Conservation (phyloP, 495 filamentous ascomycete genomes). For the Astrothelium subdiscretum region DNA sequence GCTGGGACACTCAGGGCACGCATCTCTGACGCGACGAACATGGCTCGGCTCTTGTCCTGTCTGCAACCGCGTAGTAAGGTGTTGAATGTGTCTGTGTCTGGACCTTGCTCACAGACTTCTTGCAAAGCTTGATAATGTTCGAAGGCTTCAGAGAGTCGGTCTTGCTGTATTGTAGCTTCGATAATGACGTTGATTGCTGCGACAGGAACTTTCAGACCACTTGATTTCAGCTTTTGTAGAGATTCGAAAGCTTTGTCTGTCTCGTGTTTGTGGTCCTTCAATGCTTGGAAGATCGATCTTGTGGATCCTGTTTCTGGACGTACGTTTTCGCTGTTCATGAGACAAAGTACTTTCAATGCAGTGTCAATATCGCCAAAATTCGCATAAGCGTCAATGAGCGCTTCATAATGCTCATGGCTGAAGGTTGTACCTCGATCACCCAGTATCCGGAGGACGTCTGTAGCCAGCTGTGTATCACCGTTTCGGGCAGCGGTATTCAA, state of each 20-base stretch:
- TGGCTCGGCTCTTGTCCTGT: conserved; percentile 29
- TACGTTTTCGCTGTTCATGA: conserved; percentile 54
- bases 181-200: conserved; percentile 53
- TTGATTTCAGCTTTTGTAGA: conserved; percentile 40
- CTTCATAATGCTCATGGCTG: conserved; percentile 60
- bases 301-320: conserved; percentile 42
- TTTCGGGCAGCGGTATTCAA: conserved; percentile 56
- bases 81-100: conserved; percentile 55
- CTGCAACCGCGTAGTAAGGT: conserved; percentile 52
- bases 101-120: conserved; percentile 44
- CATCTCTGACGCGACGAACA: conserved; percentile 69
- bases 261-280: conserved; percentile 25
- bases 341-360: conserved; percentile 42
- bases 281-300: conserved; percentile 40
- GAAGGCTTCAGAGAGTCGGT: conserved; percentile 44
- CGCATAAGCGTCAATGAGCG: conserved; percentile 54
- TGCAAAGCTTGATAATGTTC: conserved; percentile 61
- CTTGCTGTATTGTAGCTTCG: conserved; percentile 36
- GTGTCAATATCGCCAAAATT: conserved; percentile 29
- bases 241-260: conserved; percentile 37
- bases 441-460: conserved; percentile 46
- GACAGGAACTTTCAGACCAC: conserved; percentile 36
- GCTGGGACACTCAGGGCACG: conserved; percentile 47
- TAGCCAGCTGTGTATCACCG: conserved; percentile 56
- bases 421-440: conserved; percentile 38